Evolutionary conservation across 495 filamentous ascomycete species (phyloP).

Genomic region (Xylaria palmicola): DNA sequence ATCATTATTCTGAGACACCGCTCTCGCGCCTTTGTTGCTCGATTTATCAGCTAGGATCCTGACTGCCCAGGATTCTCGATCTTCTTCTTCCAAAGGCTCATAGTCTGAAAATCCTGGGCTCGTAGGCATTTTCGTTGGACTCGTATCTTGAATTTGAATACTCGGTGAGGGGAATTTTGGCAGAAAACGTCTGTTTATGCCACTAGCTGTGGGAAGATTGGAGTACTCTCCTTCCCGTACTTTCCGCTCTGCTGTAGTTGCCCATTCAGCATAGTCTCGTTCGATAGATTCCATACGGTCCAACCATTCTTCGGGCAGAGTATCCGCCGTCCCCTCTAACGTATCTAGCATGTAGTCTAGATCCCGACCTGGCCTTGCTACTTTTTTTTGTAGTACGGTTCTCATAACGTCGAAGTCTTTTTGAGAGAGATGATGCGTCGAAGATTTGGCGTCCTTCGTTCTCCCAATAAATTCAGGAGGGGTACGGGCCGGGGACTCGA

Average conservation of each 20-base stretch:
- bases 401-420: slow-evolving; percentile 62
- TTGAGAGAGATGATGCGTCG: slow-evolving; percentile 35
- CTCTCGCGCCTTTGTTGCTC: not conserved
- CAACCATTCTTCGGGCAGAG: slow-evolving; percentile 83
- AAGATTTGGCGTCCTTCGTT: slow-evolving; percentile 1
- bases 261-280: slow-evolving; percentile 77
- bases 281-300: slow-evolving; percentile 81
- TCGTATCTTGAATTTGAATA: slow-evolving; percentile 20
- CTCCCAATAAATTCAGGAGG: slow-evolving; percentile 14
- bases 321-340: slow-evolving; percentile 78
- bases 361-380: slow-evolving; percentile 65
- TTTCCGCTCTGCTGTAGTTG: slow-evolving; percentile 42
- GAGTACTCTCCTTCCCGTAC: slow-evolving; percentile 36
- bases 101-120: slow-evolving; percentile 11
- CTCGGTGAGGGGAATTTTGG: slow-evolving; percentile 22
- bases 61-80: slow-evolving; percentile 14
- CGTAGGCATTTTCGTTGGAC: slow-evolving; percentile 16
- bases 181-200: not conserved
- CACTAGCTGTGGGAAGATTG: slow-evolving; percentile 2
- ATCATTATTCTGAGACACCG: not conserved
- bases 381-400: slow-evolving; percentile 63
- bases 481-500: slow-evolving; percentile 38
- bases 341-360: slow-evolving; percentile 83
- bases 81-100: slow-evolving; percentile 14
- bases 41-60: slow-evolving; percentile 16